These are phyloP conservation scores for Penicillium sp. DNA, from an alignment of 2,329 filamentous ascomycete genomes.

Conservation along the genomic window DNA sequence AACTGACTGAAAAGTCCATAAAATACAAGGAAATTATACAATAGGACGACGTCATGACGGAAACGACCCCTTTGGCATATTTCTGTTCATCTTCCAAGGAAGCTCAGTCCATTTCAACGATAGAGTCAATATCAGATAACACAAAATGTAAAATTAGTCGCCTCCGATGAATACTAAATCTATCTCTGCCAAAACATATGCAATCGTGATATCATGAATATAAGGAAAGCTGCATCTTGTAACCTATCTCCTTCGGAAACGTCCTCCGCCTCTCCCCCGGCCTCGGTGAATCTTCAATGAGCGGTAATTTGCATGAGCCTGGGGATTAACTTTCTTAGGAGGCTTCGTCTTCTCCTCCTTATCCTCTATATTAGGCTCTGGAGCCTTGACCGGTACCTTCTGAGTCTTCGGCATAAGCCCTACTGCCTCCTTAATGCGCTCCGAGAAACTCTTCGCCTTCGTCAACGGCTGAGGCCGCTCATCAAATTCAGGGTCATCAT, in stretches of 20 bases:
- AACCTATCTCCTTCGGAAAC: constrained; percentile 38
- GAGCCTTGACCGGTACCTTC: constrained; percentile 15
- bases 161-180: background rate
- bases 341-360: constrained; percentile 26
- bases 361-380: constrained; percentile 18
- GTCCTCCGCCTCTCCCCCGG: constrained; percentile 34
- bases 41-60: background rate
- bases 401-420: constrained; percentile 18
- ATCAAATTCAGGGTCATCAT: constrained; percentile 32
- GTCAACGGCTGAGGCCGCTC: constrained; percentile 19
- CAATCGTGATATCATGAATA: constrained; percentile 20
- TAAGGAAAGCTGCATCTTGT: background rate
- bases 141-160: background rate
- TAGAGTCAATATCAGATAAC: background rate
- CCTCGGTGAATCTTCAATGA: constrained; percentile 46
- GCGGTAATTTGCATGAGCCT: constrained; percentile 50
- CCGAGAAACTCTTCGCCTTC: constrained; percentile 34
- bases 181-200: constrained; percentile 16
- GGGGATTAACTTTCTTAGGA: constrained; percentile 40
- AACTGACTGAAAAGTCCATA: constrained; percentile 26
- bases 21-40: background rate
- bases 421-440: constrained; percentile 39
- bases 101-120: background rate
- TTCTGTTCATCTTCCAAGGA: background rate
- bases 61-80: background rate